Base-by-base conservation (phyloP, 2,329 filamentous ascomycete species). In the Colletotrichum karsti region DNA sequence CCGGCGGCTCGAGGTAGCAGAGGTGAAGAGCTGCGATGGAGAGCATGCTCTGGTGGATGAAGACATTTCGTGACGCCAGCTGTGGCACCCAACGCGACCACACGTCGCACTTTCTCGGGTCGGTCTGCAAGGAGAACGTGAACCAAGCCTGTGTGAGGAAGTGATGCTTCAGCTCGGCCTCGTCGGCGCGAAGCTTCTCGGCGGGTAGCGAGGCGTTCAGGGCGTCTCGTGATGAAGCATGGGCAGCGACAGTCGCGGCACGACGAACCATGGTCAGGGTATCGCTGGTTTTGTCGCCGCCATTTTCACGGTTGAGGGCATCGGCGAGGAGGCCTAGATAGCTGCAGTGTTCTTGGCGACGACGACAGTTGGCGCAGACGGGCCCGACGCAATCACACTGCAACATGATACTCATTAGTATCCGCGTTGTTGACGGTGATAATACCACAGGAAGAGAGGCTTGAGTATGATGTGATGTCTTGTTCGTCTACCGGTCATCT, bases 111-210 rank as follows among this genome's bases (percentile, higher is more conserved):
- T 62, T 69, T 2, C 56, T 56, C 7, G 69, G 69, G 33, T 70
- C 69, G 18, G 30, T 55, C 20, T 50, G 50, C 6, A 70, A 41
- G 3, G 69, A 70, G 20, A 70, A 69, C 7, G 69, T 70, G n/a
- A 61, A 65, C 65, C 69, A 70, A 3, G 69, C 66, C n/a, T 70
- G 55, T 13, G 63, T 69, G 28, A 69, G 44, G 26, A 70, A 70
- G 28, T 70, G 69, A n/a, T 70, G 66, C 33, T 69, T 70, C 20
- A 70, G 65, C 22, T 70, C 68, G 4, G 68, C 68, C 50, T 70
- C 68, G 12, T 70, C 68, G 20, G 68, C 68, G 22, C 64, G 65
- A 15, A 63, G 65, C 39, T 54, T 68, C 51, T 70, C 68, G 28
- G 64, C 68, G 2, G 68, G 68, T 9, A 70, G 28, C n/a, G 63